Evolutionary conservation across 2,329 filamentous ascomycete genomes (phyloP), one percentile per base, ranked within the genome.

Genomic region (Diaporthe sp.): DNA sequence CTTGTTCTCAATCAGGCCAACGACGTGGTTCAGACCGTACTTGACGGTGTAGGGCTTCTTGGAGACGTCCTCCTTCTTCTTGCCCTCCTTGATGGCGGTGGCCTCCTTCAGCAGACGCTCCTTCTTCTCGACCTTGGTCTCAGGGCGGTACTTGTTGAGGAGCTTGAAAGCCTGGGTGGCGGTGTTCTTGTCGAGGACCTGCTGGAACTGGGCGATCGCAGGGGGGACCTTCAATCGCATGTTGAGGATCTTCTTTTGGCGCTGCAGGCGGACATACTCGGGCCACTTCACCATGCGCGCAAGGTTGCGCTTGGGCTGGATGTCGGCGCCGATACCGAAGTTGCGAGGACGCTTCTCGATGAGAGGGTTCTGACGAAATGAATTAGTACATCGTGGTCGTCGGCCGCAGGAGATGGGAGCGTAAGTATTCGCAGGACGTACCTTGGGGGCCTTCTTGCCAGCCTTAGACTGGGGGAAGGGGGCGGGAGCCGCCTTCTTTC

Each of bases 31-130:
- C 83, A 99, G 93, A 90, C 97, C 97, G 89, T 98, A 99, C 93
- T 99, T 99, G 92, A 97, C 96, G 80, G 94, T 89, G 89, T 98
- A 99, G 84, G 97, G 97, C 94, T 99, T 99, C 95, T 98, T 98
- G 94, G 92, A 95, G 86, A 97, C 96, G 83, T 98, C 96, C 92
- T 99, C 97, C 94, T 98, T 98, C 94, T 98, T 99, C 94, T 98
- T 98, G 87, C 97, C 97, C 88, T 98, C 96, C 86, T 95, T 93
- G 86, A 99, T 92, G 83, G 97, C 97, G 82, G 96, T 98, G 79
- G 97, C 97, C 92, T 99, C 97, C 92, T 98, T 95, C 86, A 94
- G 92, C 80, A 99, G 91, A 89, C 97, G 95, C 91, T 99, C 97
- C 93, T 98, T 99, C 95, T 99, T 99, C 93, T 98, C 96, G 82